Conservation (phyloP, 495 filamentous ascomycete genomes). For the Penicillium cataractarum region DNA sequence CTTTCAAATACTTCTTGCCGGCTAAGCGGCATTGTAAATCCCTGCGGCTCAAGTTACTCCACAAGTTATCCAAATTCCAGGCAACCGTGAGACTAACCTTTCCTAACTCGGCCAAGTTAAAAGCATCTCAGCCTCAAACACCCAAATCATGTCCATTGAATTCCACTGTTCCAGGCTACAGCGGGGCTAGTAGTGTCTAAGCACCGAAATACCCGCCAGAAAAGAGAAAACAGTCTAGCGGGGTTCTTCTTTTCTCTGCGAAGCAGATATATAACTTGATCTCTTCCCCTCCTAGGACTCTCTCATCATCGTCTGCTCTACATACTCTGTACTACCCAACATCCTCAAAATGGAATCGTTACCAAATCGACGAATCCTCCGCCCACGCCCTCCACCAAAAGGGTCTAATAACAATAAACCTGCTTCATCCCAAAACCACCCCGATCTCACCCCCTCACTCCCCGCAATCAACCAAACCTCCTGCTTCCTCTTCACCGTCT, state of each 20-base stretch:
- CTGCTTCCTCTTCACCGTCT: neutral
- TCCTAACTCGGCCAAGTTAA: neutral
- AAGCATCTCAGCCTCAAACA: neutral
- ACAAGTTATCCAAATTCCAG: neutral
- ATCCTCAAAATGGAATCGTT: neutral
- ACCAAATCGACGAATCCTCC: neutral
- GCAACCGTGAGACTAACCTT: neutral
- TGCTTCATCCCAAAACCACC: neutral
- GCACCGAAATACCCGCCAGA: neutral
- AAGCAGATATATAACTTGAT: neutral
- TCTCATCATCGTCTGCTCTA: too few relatives aligned
- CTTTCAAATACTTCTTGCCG: too few relatives aligned
- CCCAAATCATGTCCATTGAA: too few relatives aligned
- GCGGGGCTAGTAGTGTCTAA: neutral
- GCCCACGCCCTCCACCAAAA: neutral
- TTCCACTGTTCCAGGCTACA: neutral
- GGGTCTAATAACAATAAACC: neutral
- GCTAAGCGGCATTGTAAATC: too few relatives aligned
- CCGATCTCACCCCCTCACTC: neutral
- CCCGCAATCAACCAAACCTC: neutral
- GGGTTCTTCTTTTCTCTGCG: too few relatives aligned
- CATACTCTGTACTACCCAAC: too few relatives aligned
- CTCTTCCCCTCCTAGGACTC: neutral
- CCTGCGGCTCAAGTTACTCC: neutral
- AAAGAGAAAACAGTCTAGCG: neutral